Base-by-base conservation (phyloP, 768 basidiomycete species). In the Trametes gibbosa region DNA sequence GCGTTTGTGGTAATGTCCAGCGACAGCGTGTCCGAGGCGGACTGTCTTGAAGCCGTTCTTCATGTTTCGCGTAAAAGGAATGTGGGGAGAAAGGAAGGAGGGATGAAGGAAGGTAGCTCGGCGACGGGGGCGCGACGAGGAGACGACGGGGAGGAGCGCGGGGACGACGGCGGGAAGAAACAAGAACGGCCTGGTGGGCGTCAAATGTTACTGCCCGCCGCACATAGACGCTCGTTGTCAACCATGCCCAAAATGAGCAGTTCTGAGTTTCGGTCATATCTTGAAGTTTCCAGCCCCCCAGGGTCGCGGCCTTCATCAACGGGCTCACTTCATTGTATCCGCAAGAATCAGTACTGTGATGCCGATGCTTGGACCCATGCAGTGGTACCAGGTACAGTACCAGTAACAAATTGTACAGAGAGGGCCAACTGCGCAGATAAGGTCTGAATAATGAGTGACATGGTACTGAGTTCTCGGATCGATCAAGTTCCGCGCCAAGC, bases 41-140 rank as follows among this genome's bases (percentile, higher is more conserved):
- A 63, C 45, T 17, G 49, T 59, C 58, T 59, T 61, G 60, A 65
- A 65, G 10, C 53, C 57, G 43, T 29, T 61, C 54, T 58, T 58
- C 57, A 58, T 62, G 49, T 34, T 45, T 39, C 39, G 49, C 34
- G 58, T 48, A 25, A 63, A 63, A 63, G 34, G 59, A 63, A 29
- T 54, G 63, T 57, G 63, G 27, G 55, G 41, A 17, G 35, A 25
- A 45, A 57, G 34, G 50, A 51, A 37, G 19, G 55, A 32, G 35
- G 32, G 54, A 39, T 21, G 34, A 45, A 43, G 50, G 58, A 55
- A 35, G 23, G 35, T 10, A 23, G 42, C 48, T 56, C 63, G 54
- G 54, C 58, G 51, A 8, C 39, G 45, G 49, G 63, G 34, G 37
- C 13, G n/a, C 57, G 53, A 41, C 53, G n/a, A n/a, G 62, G 52